A percentile compares a stretch with the other conserved stretches of the same genome.
These are phyloP conservation scores for Allantophomopsis cytisporea DNA, from an alignment of 2,329 filamentous ascomycete species.

Conservation along the genomic window DNA sequence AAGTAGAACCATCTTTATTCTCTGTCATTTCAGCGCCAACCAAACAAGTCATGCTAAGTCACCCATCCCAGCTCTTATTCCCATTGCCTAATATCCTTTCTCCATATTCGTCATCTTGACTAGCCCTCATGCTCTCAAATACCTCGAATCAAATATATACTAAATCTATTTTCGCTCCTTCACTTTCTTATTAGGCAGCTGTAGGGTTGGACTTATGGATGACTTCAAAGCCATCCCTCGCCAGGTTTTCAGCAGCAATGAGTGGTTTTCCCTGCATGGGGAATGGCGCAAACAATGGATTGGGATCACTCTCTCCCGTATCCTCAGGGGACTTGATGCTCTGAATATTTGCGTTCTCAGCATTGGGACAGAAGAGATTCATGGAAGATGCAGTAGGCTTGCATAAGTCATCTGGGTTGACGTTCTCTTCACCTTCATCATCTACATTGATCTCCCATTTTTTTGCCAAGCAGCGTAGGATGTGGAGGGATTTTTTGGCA, in stretches of 20 bases:
- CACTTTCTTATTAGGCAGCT: no score
- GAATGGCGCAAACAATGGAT: conserved; percentile 3
- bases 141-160: no score
- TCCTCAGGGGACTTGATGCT: neutral
- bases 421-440: neutral
- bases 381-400: neutral
- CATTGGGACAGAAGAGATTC: conserved; percentile 1
- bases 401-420: neutral
- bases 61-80: no score
- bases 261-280: conserved; percentile 2
- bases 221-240: no score
- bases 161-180: no score
- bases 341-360: neutral
- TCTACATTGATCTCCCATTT: conserved; percentile 1
- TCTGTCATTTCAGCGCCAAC: no score
- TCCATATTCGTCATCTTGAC: no score
- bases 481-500: conserved; percentile 1
- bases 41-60: no score
- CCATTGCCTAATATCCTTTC: no score
- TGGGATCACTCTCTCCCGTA: neutral
- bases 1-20: no score
- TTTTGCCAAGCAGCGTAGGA: neutral
- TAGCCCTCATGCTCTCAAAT: no score
- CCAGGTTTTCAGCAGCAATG: neutral
- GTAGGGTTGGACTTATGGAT: no score